Percentiles rank a stretch among this genome's conserved stretches.
Evolutionary conservation across 768 basidiomycete species (phyloP).

Genomic region (Leucocoprinus birnbaumii): DNA sequence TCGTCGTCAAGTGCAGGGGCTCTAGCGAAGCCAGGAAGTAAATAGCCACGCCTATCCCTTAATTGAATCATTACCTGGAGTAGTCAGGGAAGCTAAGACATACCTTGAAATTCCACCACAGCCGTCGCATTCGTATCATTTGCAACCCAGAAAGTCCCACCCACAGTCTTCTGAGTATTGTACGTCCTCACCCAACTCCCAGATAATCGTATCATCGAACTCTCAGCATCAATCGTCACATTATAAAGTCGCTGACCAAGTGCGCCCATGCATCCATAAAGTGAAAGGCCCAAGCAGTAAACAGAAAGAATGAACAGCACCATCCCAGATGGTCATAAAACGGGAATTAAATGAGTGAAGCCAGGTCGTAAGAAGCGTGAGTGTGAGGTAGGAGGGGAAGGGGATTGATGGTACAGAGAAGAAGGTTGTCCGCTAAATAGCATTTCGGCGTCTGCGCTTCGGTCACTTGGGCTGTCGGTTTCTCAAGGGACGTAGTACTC

Average conservation of each 20-base stretch:
- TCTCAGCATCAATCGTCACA: conserved; percentile 9
- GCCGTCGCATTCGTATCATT: conserved; percentile 5
- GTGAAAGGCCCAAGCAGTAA: background rate
- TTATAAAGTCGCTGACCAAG: background rate
- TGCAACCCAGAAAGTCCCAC: background rate
- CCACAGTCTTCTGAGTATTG: background rate
- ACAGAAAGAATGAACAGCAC: background rate
- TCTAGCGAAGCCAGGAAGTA: conserved; percentile 34
- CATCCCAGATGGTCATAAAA: background rate
- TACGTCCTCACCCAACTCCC: no score
- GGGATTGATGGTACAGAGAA: background rate
- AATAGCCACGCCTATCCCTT: conserved; percentile 28
- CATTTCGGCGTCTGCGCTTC: no score
- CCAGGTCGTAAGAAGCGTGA: background rate
- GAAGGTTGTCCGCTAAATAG: no score
- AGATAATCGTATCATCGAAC: background rate
- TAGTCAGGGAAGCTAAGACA: background rate
- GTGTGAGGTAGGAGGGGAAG: no score
- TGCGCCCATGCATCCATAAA: background rate
- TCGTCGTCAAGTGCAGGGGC: conserved; percentile 31
- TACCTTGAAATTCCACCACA: conserved; percentile 9
- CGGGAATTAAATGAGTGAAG: background rate
- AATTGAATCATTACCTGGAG: background rate
- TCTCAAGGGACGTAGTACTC: no score
- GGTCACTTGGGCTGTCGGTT: no score